Percentiles rank a stretch among this genome's conserved stretches.
These are phyloP conservation scores for Begonia peltatifolia DNA, from an alignment of 306 rosid species.

Conservation along the genomic window DNA sequence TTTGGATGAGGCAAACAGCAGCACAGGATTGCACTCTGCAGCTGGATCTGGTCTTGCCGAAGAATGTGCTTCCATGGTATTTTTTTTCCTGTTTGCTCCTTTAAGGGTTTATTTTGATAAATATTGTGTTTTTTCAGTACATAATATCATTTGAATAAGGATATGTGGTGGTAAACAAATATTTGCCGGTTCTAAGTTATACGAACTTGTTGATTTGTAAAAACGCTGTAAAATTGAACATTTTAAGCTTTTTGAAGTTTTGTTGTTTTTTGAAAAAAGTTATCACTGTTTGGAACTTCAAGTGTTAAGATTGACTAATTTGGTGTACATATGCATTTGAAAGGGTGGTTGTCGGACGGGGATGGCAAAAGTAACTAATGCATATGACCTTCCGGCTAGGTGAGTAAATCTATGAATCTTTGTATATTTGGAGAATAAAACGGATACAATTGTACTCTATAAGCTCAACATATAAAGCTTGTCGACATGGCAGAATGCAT, in stretches of 20 bases:
- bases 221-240: background rate
- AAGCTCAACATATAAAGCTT: no score
- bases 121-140: background rate
- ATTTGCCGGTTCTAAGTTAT: background rate
- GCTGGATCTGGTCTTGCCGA: constrained; percentile 98
- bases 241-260: background rate
- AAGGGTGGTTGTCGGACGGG: constrained; percentile 99
- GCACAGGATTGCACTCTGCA: constrained; percentile 87
- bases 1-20: constrained; percentile 96
- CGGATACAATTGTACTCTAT: no score
- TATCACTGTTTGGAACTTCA: constrained; percentile 2
- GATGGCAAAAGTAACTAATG: constrained; percentile 90
- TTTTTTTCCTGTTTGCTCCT: constrained; percentile 11
- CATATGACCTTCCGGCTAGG: constrained; percentile 97
- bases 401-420: constrained; percentile 16
- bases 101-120: background rate
- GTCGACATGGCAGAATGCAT: no score
- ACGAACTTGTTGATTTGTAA: background rate
- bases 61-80: constrained; percentile 88
- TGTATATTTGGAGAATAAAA: background rate
- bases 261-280: constrained; percentile 8
- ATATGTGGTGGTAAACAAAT: background rate
- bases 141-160: background rate
- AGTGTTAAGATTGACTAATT: constrained; percentile 10
- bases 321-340: constrained; percentile 17